Conservation (phyloP, 2,329 filamentous ascomycete species). For the Fusarium subtropicale region DNA sequence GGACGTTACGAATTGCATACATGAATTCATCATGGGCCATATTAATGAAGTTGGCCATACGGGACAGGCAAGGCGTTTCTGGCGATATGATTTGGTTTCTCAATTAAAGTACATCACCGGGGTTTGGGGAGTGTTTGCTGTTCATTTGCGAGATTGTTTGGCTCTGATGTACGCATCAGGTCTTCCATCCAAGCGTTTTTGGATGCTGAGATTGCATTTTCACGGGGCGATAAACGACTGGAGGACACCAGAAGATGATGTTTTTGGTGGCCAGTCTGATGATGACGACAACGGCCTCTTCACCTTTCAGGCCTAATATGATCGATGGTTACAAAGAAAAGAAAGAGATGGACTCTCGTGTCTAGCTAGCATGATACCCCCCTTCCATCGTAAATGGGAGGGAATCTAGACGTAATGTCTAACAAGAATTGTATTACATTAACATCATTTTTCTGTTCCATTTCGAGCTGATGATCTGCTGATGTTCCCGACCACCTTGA, state of each 20-base stretch:
- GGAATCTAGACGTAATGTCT: conserved; percentile 44
- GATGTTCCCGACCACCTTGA: not conserved
- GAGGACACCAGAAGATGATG: conserved; percentile 26
- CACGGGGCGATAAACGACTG: conserved; percentile 25
- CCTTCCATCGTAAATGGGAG: conserved; percentile 14
- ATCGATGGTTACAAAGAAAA: conserved; percentile 35
- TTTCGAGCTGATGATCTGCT: not conserved
- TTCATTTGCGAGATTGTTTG: conserved; percentile 41
- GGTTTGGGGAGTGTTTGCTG: conserved; percentile 17
- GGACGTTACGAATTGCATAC: conserved; percentile 26
- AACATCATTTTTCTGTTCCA: not conserved
- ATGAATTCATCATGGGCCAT: conserved; percentile 33
- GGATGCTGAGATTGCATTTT: conserved; percentile 38
- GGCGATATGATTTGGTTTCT: conserved; percentile 16
- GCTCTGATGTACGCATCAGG: conserved; percentile 46
- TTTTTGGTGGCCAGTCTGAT: conserved; percentile 28
- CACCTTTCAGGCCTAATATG: conserved; percentile 24
- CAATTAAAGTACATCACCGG: conserved; percentile 22
- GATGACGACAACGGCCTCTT: conserved; percentile 42
- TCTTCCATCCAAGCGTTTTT: conserved; percentile 26
- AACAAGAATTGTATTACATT: conserved; percentile 22
- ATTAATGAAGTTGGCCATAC: conserved; percentile 29
- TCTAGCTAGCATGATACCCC: conserved; percentile 36
- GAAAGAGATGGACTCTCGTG: conserved; percentile 29
- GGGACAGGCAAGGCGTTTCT: conserved; percentile 43